A percentile compares a stretch with the other conserved stretches of the same genome.
These are phyloP conservation scores for Dichotomopilus funicola DNA, from an alignment of 2,329 filamentous ascomycete genomes.

Conservation along the genomic window DNA sequence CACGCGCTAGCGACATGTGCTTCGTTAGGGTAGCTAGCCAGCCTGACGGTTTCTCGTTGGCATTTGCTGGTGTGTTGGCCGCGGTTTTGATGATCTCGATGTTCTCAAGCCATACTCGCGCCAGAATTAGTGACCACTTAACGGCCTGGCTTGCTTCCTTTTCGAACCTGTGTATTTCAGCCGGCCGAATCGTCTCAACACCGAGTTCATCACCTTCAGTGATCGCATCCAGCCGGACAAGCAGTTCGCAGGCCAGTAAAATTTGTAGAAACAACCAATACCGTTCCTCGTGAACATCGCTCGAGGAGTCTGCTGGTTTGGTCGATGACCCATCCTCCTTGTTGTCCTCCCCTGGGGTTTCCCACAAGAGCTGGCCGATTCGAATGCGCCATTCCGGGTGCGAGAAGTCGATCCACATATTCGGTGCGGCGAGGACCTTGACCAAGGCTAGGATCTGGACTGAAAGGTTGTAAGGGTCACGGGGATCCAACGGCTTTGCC, in stretches of 20 bases:
- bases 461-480: conserved; percentile 56
- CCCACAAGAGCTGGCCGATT: conserved; percentile 67
- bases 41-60: conserved; percentile 31
- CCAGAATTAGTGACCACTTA: conserved; percentile 60
- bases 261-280: conserved; percentile 64
- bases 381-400: conserved; percentile 69
- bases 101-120: conserved; percentile 62
- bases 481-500: conserved; percentile 48
- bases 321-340: conserved; percentile 48
- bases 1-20: conserved; percentile 41
- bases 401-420: conserved; percentile 69
- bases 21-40: conserved; percentile 56
- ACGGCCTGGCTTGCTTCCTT: conserved; percentile 55
- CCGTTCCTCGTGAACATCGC: conserved; percentile 53
- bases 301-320: conserved; percentile 40
- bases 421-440: conserved; percentile 56
- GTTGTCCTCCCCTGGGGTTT: conserved; percentile 44
- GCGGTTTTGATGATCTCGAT: conserved; percentile 49
- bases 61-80: conserved; percentile 22
- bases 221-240: conserved; percentile 57
- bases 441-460: conserved; percentile 65
- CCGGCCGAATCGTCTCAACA: conserved; percentile 44
- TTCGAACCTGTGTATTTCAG: conserved; percentile 55
- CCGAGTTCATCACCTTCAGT: conserved; percentile 54
- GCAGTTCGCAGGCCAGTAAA: conserved; percentile 57